These are phyloP conservation scores for Neurospora discreta DNA, from an alignment of 495 filamentous ascomycete species.

Conservation along the genomic window DNA sequence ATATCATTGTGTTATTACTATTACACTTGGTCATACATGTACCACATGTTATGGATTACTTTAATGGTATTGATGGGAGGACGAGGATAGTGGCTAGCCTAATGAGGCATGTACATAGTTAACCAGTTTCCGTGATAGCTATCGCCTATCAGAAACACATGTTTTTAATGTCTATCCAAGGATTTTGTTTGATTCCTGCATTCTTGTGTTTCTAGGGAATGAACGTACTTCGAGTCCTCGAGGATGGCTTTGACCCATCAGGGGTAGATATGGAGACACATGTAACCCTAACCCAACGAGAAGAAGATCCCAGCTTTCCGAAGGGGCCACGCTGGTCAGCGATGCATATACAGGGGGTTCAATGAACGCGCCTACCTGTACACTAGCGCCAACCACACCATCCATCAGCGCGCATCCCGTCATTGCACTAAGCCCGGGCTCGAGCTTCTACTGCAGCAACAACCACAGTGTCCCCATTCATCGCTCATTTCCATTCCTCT, in stretches of 20 bases:
- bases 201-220: background rate
- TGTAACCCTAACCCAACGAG: background rate
- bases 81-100: background rate
- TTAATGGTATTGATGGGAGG: background rate
- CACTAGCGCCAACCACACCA: background rate
- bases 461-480: background rate
- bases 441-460: background rate
- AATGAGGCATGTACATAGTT: background rate
- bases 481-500: background rate
- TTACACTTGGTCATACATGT: background rate
- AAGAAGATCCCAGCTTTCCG: no score
- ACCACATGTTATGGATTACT: background rate
- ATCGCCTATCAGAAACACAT: background rate
- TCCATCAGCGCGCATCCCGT: background rate
- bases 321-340: background rate
- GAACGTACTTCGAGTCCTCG: background rate
- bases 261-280: background rate
- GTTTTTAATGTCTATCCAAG: no score
- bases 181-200: background rate
- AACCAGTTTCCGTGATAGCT: background rate
- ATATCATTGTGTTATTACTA: background rate
- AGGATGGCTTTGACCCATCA: background rate
- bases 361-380: background rate
- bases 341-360: background rate
- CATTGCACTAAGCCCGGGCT: background rate